phyloP scores from a whole-genome alignment of 2,329 filamentous ascomycete genomes.

The Aquanectria penicillioides region DNA sequence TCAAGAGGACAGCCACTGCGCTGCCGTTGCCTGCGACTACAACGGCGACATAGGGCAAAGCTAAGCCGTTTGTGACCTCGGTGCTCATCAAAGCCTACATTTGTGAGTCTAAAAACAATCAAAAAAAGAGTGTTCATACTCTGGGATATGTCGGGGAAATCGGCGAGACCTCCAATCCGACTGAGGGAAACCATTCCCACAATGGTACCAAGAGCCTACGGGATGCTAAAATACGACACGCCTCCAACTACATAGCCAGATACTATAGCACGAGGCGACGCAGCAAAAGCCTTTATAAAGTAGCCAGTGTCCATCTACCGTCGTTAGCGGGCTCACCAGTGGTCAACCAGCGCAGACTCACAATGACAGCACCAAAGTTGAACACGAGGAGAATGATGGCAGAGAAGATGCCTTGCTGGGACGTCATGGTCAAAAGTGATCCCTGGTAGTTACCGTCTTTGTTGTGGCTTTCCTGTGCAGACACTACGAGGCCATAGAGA shows the following conservation, averaged over 20 bases:
- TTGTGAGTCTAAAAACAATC: constrained; percentile 61
- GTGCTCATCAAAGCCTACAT: constrained; percentile 32
- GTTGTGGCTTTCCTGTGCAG: constrained; percentile 74
- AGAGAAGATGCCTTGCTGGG: constrained; percentile 79
- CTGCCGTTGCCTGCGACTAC: constrained; percentile 84
- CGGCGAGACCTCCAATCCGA: constrained; percentile 54
- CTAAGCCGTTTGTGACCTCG: constrained; percentile 83
- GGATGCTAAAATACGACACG: constrained; percentile 89
- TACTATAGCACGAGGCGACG: constrained; percentile 82
- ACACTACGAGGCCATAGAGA: constrained; percentile 80
- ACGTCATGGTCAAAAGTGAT: constrained; percentile 85
- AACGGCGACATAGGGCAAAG: constrained; percentile 84
- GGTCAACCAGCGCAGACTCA: background rate
- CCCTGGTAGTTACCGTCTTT: constrained; percentile 82
- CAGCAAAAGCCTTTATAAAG: constrained; percentile 93
- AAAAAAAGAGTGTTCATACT: constrained; percentile 46
- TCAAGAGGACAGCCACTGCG: constrained; percentile 79
- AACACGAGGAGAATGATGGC: constrained; percentile 88
- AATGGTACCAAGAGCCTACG: constrained; percentile 86
- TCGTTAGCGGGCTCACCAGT: background rate
- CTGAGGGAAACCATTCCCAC: constrained; percentile 82
- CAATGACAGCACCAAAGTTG: constrained; percentile 83
- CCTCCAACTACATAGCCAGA: constrained; percentile 89
- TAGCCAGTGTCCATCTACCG: constrained; percentile 78
- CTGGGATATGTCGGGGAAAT: constrained; percentile 22